Conservation (phyloP, 108 stramenopile genomes). For the Conticribra weissflogii region DNA sequence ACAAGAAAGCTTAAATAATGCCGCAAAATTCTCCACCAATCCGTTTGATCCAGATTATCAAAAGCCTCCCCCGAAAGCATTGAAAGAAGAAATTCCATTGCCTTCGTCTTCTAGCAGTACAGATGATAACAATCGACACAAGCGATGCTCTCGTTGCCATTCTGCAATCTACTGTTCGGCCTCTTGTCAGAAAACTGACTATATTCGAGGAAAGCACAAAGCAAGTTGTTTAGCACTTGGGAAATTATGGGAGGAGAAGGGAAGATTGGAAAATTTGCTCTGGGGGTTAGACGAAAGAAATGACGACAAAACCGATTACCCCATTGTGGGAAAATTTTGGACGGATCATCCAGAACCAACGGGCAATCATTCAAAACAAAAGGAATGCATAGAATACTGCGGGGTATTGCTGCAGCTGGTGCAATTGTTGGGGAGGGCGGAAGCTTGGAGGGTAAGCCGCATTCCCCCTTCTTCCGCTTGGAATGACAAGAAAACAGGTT, state of each 20-base stretch:
- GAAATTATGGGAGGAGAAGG: constrained; percentile 37
- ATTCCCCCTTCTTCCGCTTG: constrained; percentile 3
- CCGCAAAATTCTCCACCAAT: neutral
- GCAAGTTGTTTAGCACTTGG: constrained; percentile 22
- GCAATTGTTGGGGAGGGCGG: constrained; percentile 36
- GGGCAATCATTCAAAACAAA: neutral
- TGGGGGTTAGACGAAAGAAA: constrained; percentile 2
- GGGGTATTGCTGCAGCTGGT: constrained; percentile 35
- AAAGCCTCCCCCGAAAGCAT: neutral
- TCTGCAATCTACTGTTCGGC: constrained; percentile 40
- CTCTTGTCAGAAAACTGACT: constrained; percentile 34
- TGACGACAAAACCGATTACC: neutral
- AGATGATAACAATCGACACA: constrained; percentile 6
- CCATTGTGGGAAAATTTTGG: constrained; percentile 42
- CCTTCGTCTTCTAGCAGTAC: neutral
- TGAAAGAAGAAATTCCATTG: neutral
- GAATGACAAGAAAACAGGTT: neutral
- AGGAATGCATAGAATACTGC: constrained; percentile 20
- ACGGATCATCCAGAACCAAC: constrained; percentile 18
- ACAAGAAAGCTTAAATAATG: neutral
- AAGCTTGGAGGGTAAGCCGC: constrained; percentile 41
- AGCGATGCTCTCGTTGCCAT: constrained; percentile 39
- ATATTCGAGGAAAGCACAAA: constrained; percentile 26
- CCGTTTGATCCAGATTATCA: neutral
- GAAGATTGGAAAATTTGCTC: constrained; percentile 14